Conservation (phyloP, 345 rosid species). For the Carallia pectinifolia region DNA sequence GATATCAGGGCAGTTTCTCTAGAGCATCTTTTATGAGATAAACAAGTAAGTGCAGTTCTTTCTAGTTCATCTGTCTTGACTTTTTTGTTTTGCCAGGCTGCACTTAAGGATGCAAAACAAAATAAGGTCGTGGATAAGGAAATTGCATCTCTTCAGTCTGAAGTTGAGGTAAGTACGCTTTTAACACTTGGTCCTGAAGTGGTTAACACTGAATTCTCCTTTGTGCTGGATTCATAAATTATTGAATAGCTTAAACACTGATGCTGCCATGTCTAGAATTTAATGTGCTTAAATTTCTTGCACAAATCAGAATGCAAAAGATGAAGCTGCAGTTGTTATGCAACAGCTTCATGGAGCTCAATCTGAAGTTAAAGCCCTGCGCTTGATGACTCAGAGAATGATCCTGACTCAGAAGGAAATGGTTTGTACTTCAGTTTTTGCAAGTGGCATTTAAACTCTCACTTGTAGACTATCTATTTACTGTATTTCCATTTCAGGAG, state of each 20-base stretch:
- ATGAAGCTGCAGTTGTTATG: conserved; percentile 25
- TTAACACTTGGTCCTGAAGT: neutral
- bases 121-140: conserved; percentile 25
- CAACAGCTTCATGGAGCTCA: conserved; percentile 32
- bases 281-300: neutral
- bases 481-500: conserved; percentile 60
- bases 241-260: neutral
- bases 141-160: conserved; percentile 23
- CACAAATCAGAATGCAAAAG: conserved; percentile 27
- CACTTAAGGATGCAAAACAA: conserved; percentile 30
- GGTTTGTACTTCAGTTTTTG: conserved; percentile 18
- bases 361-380: conserved; percentile 35
- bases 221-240: neutral
- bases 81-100: conserved; percentile 17
- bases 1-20: neutral
- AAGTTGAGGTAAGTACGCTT: conserved; percentile 17
- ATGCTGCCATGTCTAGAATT: no score
- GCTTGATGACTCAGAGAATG: conserved; percentile 35
- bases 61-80: no score
- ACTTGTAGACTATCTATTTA: conserved; percentile 12
- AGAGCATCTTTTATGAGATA: neutral
- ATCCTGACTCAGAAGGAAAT: conserved; percentile 36
- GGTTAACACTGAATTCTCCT: neutral
- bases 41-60: no score
- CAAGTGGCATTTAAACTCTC: neutral